These are phyloP conservation scores for Wakefieldia striispora DNA, from an alignment of 768 basidiomycete species.

Conservation along the genomic window DNA sequence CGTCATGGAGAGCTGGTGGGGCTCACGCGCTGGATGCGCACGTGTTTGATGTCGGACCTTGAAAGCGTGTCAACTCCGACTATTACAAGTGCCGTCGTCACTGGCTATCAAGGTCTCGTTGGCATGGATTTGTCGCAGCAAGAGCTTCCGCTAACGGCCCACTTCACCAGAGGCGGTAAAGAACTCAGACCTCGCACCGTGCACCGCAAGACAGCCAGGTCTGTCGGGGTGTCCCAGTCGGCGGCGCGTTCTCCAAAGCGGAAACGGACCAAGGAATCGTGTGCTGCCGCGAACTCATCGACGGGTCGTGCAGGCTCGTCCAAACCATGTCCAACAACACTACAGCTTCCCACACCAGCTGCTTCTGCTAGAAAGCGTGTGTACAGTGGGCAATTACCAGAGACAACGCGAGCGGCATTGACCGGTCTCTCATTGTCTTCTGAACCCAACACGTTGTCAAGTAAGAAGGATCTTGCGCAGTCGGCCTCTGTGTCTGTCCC, in stretches of 20 bases:
- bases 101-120: neutral
- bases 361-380: constrained; percentile 18
- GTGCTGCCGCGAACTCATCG: neutral
- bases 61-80: constrained; percentile 44
- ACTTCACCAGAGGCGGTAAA: constrained; percentile 22
- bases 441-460: neutral
- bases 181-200: constrained; percentile 2
- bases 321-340: neutral
- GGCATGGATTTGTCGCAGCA: constrained; percentile 33
- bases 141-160: constrained; percentile 31
- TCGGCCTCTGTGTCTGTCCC: neutral
- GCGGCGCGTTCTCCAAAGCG: constrained; percentile 18
- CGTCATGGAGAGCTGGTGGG: constrained; percentile 3
- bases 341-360: constrained; percentile 26
- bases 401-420: neutral
- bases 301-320: neutral
- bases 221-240: constrained; percentile 1
- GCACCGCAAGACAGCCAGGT: constrained; percentile 3
- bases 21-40: constrained; percentile 13
- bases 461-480: constrained; percentile 4
- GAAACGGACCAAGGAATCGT: constrained; percentile 6
- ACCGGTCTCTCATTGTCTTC: neutral
- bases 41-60: constrained; percentile 26
- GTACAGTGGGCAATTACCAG: neutral
- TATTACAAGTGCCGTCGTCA: too few relatives aligned